phyloP scores from a whole-genome alignment of 495 filamentous ascomycete species.

The Tuber indicum region DNA sequence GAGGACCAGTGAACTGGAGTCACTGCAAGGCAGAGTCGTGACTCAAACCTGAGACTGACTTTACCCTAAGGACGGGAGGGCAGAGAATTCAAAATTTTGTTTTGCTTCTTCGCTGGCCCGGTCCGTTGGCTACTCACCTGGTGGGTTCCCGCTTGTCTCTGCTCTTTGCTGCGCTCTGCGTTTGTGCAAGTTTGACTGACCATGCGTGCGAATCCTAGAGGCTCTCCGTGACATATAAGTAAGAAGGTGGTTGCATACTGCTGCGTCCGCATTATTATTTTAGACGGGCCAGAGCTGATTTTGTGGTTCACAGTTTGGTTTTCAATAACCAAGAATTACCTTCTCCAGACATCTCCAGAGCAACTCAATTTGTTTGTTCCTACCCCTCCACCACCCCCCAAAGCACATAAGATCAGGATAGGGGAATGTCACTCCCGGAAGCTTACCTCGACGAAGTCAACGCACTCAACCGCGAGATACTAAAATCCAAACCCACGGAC shows the following conservation, averaged over 20 bases:
- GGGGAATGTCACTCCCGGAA: slow-evolving; percentile 48
- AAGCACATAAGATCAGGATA: slow-evolving; percentile 8
- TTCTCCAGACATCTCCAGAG: slow-evolving; percentile 10
- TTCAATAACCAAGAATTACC: slow-evolving; percentile 13
- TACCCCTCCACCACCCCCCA: slow-evolving; percentile 16
- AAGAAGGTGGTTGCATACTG: slow-evolving; percentile 30
- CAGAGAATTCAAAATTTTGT: slow-evolving; percentile 23
- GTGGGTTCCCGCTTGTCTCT: slow-evolving; percentile 22
- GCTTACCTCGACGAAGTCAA: slow-evolving; percentile 57
- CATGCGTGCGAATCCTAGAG: slow-evolving; percentile 25
- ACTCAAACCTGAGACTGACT: slow-evolving; percentile 19
- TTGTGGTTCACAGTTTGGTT: slow-evolving; percentile 20
- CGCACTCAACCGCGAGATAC: slow-evolving; percentile 53
- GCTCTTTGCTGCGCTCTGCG: slow-evolving; percentile 17
- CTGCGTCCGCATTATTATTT: slow-evolving; percentile 23
- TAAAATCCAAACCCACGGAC: slow-evolving; percentile 51
- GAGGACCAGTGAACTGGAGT: slow-evolving; percentile 21
- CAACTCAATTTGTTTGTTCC: slow-evolving; percentile 21
- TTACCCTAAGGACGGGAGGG: slow-evolving; percentile 18
- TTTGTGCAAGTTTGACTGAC: slow-evolving; percentile 35
- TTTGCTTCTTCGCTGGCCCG: slow-evolving; percentile 7
- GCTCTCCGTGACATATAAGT: slow-evolving; percentile 33
- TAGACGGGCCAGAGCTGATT: slow-evolving; percentile 21
- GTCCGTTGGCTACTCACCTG: slow-evolving; percentile 10
- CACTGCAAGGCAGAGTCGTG: slow-evolving; percentile 30